Percentiles rank a stretch among this genome's conserved stretches.
Conservation (phyloP, 2,329 filamentous ascomycete species). For the Fragosphaeria purpurea region DNA sequence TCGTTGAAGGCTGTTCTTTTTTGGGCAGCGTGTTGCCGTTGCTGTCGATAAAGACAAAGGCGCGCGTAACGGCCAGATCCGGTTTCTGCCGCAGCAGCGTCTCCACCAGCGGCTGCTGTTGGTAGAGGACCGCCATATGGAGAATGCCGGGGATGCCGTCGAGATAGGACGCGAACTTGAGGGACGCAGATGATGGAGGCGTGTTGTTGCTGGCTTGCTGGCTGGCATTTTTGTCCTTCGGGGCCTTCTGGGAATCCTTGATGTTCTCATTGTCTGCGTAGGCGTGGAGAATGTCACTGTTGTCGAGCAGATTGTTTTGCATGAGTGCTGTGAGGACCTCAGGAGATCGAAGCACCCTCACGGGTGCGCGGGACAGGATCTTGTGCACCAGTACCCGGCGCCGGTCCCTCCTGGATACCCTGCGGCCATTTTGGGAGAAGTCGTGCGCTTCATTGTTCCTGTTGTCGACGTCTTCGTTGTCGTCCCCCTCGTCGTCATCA, state of each 20-base stretch:
- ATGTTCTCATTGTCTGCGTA: background rate
- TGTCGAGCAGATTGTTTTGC: background rate
- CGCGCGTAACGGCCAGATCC: background rate
- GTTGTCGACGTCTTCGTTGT: conserved; percentile 1
- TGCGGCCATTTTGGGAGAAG: background rate
- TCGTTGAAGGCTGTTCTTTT: background rate
- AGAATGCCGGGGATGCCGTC: background rate
- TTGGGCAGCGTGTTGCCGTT: background rate
- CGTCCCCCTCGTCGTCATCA: background rate
- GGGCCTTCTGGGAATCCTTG: too few relatives aligned
- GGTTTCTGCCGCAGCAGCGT: background rate
- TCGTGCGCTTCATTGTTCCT: background rate
- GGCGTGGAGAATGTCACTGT: background rate
- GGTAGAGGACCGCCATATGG: conserved; percentile 3
- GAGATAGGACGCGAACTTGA: background rate
- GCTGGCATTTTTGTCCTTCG: background rate
- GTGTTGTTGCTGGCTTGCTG: background rate
- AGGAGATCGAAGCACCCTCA: background rate
- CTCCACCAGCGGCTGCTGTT: conserved; percentile 3
- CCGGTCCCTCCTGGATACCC: background rate
- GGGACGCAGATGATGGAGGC: background rate
- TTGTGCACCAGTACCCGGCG: background rate
- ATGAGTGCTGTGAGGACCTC: background rate
- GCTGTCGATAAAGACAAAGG: background rate
- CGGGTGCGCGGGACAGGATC: background rate